Evolutionary conservation across 495 filamentous ascomycete genomes (phyloP).

Genomic region (Penicillium turbatum): DNA sequence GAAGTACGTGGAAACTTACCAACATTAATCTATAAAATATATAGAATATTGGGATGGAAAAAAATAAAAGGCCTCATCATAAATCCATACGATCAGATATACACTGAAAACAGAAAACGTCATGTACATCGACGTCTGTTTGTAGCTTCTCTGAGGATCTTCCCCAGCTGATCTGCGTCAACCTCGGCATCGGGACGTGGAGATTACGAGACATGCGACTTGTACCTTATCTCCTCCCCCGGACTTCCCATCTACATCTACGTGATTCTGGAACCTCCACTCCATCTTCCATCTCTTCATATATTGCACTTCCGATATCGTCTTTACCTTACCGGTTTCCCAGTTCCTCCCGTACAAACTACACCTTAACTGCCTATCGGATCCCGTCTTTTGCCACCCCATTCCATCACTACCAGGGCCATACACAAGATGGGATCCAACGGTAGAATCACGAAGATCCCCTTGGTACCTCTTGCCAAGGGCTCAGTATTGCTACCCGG

Average conservation of each 20-base stretch:
- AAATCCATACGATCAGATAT: not conserved
- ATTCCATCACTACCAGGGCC: constrained; percentile 11
- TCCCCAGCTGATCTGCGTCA: constrained; percentile 15
- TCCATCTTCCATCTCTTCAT: constrained; percentile 12
- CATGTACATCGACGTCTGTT: not conserved
- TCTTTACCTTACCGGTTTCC: constrained; percentile 20
- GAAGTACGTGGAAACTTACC: too few relatives aligned
- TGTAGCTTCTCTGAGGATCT: not conserved
- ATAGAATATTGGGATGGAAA: not conserved
- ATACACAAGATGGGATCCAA: constrained; percentile 40
- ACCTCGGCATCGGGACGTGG: constrained; percentile 43
- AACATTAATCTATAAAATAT: too few relatives aligned
- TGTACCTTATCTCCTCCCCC: constrained; percentile 35
- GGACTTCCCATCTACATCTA: constrained; percentile 29
- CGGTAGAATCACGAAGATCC: constrained; percentile 51
- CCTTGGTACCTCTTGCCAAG: constrained; percentile 71
- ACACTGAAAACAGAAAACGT: not conserved
- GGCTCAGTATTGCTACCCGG: constrained; percentile 77
- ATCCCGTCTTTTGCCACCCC: constrained; percentile 11
- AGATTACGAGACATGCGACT: constrained; percentile 29
- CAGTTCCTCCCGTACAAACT: constrained; percentile 3
- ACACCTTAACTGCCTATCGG: constrained; percentile 1
- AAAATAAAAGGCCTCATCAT: not conserved
- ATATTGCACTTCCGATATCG: constrained; percentile 18
- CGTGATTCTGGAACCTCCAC: constrained; percentile 34